phyloP scores from a whole-genome alignment of 768 basidiomycete species.

The Lactarius hatsudake region DNA sequence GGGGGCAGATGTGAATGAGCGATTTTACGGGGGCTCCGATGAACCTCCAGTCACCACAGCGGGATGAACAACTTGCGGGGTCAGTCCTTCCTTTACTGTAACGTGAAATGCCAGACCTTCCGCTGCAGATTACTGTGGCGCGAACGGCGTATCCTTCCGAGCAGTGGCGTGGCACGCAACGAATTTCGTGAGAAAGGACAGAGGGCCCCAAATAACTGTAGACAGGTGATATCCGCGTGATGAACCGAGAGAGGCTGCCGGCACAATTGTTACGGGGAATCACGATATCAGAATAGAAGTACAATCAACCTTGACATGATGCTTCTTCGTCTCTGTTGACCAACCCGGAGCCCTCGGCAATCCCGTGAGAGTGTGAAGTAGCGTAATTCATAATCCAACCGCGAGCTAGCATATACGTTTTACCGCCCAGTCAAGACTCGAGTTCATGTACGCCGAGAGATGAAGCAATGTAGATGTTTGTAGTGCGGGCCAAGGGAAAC shows the following conservation, averaged over 20 bases:
- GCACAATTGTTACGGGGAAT: constrained; percentile 1
- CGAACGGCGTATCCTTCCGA: constrained; percentile 16
- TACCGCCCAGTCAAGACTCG: background rate
- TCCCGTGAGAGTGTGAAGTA: constrained; percentile 9
- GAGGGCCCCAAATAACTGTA: background rate
- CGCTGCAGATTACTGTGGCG: constrained; percentile 11
- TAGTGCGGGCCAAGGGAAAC: background rate
- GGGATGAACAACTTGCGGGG: constrained; percentile 2
- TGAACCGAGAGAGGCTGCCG: constrained; percentile 3
- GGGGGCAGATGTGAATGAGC: background rate
- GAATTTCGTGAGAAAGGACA: constrained; percentile 20
- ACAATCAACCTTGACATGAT: constrained; percentile 8
- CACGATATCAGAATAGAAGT: constrained; percentile 8
- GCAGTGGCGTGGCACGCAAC: constrained; percentile 20
- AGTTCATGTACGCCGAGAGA: background rate
- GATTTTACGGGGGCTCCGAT: constrained; percentile 7
- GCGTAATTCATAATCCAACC: background rate
- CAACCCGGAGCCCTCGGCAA: constrained; percentile 9
- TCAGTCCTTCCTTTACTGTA: constrained; percentile 1
- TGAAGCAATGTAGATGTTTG: background rate
- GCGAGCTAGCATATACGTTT: background rate
- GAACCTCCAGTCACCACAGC: constrained; percentile 6
- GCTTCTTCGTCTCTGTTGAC: constrained; percentile 3
- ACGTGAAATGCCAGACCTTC: background rate
- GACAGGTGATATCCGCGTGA: constrained; percentile 1